Percentiles rank a stretch among this genome's conserved stretches.
phyloP scores from a whole-genome alignment of 1,284 basidiomycete species.

The Tilletia walkeri region DNA sequence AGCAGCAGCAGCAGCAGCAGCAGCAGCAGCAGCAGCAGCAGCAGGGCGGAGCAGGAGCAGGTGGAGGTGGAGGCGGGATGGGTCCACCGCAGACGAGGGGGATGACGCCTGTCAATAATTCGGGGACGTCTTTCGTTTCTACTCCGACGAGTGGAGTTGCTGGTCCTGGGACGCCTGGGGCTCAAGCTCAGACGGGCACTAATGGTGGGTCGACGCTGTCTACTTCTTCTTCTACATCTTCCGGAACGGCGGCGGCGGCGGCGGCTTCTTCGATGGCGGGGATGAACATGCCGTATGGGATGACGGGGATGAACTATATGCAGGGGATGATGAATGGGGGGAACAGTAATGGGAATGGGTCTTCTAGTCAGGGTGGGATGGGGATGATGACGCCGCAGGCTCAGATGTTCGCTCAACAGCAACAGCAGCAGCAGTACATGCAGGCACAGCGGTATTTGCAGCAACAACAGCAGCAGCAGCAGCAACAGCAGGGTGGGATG shows the following conservation, averaged over 20 bases:
- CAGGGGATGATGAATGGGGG: no score
- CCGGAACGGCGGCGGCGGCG: no score
- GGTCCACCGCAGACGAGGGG: no score
- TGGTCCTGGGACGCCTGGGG: no score
- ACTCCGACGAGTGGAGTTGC: no score
- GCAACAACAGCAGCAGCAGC: neutral
- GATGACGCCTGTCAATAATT: no score
- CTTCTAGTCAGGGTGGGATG: neutral
- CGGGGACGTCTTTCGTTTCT: no score
- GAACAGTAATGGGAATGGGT: neutral
- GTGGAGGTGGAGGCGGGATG: no score
- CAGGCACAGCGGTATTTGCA: no score
- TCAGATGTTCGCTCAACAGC: neutral
- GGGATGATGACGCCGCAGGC: neutral
- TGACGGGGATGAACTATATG: neutral
- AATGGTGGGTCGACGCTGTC: neutral
- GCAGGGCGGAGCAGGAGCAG: no score
- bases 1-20: neutral
- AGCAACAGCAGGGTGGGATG: neutral
- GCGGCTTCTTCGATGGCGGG: neutral
- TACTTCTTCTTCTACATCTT: no score
- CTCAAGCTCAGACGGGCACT: neutral
- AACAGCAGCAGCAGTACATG: slow-evolving; percentile 6
- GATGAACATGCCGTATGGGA: slow-evolving; percentile 2
- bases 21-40: no score